These are phyloP conservation scores for Gossypium rotundifolium DNA, from an alignment of 345 rosid genomes.

Conservation along the genomic window DNA sequence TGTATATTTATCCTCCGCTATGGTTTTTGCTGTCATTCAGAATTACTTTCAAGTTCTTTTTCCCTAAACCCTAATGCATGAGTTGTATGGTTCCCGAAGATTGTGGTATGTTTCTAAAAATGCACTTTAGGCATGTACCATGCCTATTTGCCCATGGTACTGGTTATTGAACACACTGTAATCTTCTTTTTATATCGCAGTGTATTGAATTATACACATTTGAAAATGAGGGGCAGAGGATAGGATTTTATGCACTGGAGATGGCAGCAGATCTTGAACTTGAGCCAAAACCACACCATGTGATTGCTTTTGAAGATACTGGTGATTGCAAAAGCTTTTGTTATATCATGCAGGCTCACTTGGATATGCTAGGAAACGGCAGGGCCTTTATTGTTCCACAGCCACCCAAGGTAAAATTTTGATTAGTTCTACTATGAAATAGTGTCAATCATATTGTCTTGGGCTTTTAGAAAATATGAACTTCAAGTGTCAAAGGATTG, in stretches of 20 bases:
- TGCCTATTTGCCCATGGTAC: not conserved
- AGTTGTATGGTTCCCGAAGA: not conserved
- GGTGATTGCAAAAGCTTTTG: constrained; percentile 69
- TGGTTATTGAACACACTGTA: constrained; percentile 9
- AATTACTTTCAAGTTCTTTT: too few species aligned
- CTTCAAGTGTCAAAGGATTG: not conserved
- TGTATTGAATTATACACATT: constrained; percentile 77
- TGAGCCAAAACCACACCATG: constrained; percentile 79
- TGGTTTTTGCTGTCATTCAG: not conserved
- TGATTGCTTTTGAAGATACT: constrained; percentile 77
- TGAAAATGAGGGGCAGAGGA: constrained; percentile 49
- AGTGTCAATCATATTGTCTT: not conserved
- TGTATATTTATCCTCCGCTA: not conserved
- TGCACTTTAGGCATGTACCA: not conserved
- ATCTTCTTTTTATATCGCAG: constrained; percentile 33
- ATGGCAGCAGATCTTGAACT: constrained; percentile 89
- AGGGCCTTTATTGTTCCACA: constrained; percentile 74
- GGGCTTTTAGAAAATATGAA: not conserved
- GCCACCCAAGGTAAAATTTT: constrained; percentile 65
- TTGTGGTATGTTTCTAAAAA: not conserved
- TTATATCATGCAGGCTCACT: constrained; percentile 76
- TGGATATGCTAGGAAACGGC: constrained; percentile 73
- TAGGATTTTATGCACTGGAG: constrained; percentile 84
- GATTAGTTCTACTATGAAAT: not conserved
- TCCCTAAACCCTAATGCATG: not conserved